Evolutionary conservation across 176 grass and related monocot species (phyloP), one percentile per base, ranked within the genome.

Genomic region (Canna indica): DNA sequence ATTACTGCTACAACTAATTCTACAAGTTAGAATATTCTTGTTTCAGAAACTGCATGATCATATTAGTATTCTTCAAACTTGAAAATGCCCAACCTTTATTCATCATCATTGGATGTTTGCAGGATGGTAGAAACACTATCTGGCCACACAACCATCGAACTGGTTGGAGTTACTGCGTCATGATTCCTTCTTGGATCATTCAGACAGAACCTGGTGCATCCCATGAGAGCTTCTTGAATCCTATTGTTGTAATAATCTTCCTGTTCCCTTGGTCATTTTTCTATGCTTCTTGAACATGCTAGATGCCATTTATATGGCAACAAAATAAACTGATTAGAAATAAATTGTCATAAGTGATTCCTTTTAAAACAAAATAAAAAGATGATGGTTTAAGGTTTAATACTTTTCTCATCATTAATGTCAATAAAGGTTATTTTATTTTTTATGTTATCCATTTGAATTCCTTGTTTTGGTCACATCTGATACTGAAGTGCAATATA

Each of bases 81-180:
- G 15, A 47, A 53, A 45, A 14, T 62, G 68, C 79, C 38, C 50
- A 59, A 80, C 15, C 1, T 45, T 42, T 29, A 68, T 12, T 27
- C 47, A 69, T 35, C 18, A 7, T 73, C 44, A 75, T 27, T 75
- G 9, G 45, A 38, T 79, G 28, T 33, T 50, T 59, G 45, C 81
- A 99, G 95, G 90, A 93, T 78, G 95, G 95, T 67, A 93, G 78
- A 78, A 93, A 86, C 35, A 90, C 95, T 39, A 24, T 93, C 44
- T 99, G 95, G 95, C 95, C 95, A 74, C 95, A 99, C 82, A 93
- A 93, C 72, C 86, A 84, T 75, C 95, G 84, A 81, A 93, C 86
- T 26, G 95, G 95, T 25, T 99, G 87, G 86, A 99, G 95, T 83
- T 99, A 90, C 81, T 99, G 95, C 82, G 87, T 99, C 66, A 90